These are phyloP conservation scores for Microdochium nivale DNA, from an alignment of 2,329 filamentous ascomycete species.

Conservation along the genomic window DNA sequence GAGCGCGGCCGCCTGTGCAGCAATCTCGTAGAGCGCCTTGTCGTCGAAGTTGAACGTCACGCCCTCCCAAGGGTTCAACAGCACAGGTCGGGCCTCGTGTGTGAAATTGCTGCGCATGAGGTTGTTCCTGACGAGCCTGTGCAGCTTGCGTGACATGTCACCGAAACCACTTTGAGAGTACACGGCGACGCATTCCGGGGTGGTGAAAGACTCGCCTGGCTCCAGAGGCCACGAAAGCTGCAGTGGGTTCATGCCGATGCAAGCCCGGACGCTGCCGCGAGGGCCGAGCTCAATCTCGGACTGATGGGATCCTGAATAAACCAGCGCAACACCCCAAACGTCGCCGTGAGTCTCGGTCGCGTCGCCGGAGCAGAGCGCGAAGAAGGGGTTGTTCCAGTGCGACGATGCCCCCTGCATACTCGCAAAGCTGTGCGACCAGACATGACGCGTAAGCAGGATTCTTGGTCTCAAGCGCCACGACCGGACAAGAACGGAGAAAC, in stretches of 20 bases:
- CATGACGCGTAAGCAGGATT: constrained; percentile 13
- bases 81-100: constrained; percentile 38
- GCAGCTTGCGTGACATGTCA: constrained; percentile 53
- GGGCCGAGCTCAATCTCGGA: constrained; percentile 54
- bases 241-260: constrained; percentile 51
- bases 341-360: constrained; percentile 54
- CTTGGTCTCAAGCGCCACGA: too few species aligned
- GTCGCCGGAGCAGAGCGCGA: constrained; percentile 43
- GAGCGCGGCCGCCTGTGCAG: constrained; percentile 45
- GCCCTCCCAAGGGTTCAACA: constrained; percentile 61
- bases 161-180: constrained; percentile 51
- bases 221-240: constrained; percentile 50
- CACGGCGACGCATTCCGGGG: constrained; percentile 53
- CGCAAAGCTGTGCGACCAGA: constrained; percentile 36
- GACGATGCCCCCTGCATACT: constrained; percentile 55
- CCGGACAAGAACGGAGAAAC: too few species aligned
- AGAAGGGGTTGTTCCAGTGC: constrained; percentile 56
- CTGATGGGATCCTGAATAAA: constrained; percentile 56
- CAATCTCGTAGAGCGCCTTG: constrained; percentile 44
- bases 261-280: constrained; percentile 50
- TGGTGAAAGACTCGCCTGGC: constrained; percentile 47
- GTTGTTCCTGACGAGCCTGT: constrained; percentile 52
- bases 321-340: constrained; percentile 55
- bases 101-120: constrained; percentile 50
- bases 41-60: constrained; percentile 50